Evolutionary conservation across 345 rosid species (phyloP), one percentile per base, ranked within the genome.

Genomic region (Anastatica hierochuntica): DNA sequence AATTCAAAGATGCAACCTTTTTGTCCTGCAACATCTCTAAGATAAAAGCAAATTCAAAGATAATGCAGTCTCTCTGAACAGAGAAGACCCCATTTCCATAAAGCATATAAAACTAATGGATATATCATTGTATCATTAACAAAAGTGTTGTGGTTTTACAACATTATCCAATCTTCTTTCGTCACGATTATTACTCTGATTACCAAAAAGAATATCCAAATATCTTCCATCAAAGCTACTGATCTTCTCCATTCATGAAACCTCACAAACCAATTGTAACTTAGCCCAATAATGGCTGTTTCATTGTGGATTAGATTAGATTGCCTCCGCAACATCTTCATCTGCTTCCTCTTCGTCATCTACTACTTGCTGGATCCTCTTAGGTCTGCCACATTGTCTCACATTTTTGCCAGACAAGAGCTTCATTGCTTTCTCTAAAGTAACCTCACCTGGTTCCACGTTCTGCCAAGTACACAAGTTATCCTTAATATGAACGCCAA

Each of bases 391-490:
- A 10, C 62, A 16, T 9, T 16, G 64, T 67, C 85, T 76, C 9
- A 68, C 94, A 60, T 76, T 60, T 39, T 74, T 71, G 47, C 95
- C 52, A 20, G 87, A 76, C 60, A 92, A 69, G 58, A 83, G 73
- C 71, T 77, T 62, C 72, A 88, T 39, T 18, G 94, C 98, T 58
- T 71, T 88, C 75, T 85, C 90, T 50, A 92, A 35, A 34, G 82
- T 80, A 45, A 92, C 58, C 4, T 75, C 78, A 12, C 71, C 47
- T 13, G 94, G 87, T 41, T 77, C 77, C 52, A 71, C 13, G 58
- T 72, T 74, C 98, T 92, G 88, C 77, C 58, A 66, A 56, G 53
- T 44, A 65, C 38, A n/a, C 40, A 60, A 50, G 16, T 58, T 36
- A n/a, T 37, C 51, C 11, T 35, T 8, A 27, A 30, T 58, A 29